These are phyloP conservation scores for Lipomyces starkeyi DNA, from an alignment of 805 yeast species.

Conservation along the genomic window DNA sequence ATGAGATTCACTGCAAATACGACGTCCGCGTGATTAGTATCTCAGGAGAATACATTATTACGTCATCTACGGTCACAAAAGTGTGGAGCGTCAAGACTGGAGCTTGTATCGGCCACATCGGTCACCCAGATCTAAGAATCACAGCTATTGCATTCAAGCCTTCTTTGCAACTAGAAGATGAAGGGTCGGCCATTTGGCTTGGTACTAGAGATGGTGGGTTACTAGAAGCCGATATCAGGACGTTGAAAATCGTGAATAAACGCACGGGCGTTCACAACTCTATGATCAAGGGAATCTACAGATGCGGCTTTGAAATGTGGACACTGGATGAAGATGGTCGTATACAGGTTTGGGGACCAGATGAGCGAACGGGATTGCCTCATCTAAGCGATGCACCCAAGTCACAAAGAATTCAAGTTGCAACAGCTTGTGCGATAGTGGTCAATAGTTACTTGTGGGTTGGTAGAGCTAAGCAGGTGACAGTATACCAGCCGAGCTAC, in stretches of 20 bases:
- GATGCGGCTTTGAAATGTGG: slow-evolving; percentile 42
- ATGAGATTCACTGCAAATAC: slow-evolving; percentile 38
- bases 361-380: slow-evolving; percentile 31
- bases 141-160: slow-evolving; percentile 42
- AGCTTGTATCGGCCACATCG: slow-evolving; percentile 38
- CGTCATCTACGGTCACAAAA: slow-evolving; percentile 38
- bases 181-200: slow-evolving; percentile 42
- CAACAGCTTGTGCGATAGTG: slow-evolving; percentile 42
- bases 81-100: slow-evolving; percentile 41
- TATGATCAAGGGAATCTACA: slow-evolving; percentile 35
- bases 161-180: slow-evolving; percentile 29
- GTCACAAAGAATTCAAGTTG: slow-evolving; percentile 41
- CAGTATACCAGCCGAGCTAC: slow-evolving; percentile 44
- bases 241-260: slow-evolving; percentile 34
- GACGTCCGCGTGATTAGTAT: slow-evolving; percentile 39
- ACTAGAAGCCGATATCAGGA: slow-evolving; percentile 41
- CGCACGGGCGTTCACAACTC: slow-evolving; percentile 39
- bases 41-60: slow-evolving; percentile 39
- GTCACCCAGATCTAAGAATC: slow-evolving; percentile 40
- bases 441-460: slow-evolving; percentile 45
- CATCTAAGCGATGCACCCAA: slow-evolving; percentile 41
- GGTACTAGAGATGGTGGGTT: slow-evolving; percentile 48
- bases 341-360: slow-evolving; percentile 45
- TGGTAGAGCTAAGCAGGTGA: slow-evolving; percentile 44
- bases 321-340: slow-evolving; percentile 50